Base-by-base conservation (phyloP, 176 grass and related monocot genomes). In the Zea mays region DNA sequence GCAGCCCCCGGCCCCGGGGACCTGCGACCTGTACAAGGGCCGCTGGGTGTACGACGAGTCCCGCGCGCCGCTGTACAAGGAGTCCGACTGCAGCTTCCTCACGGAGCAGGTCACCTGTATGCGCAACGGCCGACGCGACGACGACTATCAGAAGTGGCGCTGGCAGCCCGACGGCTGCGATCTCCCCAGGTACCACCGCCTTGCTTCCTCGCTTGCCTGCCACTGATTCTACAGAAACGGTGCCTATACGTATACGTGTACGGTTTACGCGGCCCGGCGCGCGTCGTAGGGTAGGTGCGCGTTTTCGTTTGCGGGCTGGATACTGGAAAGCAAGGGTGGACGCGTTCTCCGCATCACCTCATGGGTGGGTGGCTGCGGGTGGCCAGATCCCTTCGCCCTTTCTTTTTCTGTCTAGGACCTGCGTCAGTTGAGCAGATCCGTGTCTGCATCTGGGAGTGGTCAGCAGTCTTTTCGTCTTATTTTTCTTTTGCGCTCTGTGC, bases 71-170 rank as follows among this genome's bases (percentile, higher is more conserved):
- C 15, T 88, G 4, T 97, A 97, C 84, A 87, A 80, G 76, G 93
- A 93, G 69, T 50, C 48, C 35, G 80, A 65, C 13, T 97, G 93
- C 85, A 43, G 81, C 58, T 97, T 97, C 88, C 88, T 97, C 9
- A 97, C 93, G 10, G 93, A 97, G 83, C 93, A 97, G 84, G 93
- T 97, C 71, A 90, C 88, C 77, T 97, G 93, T 88, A 93, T 82
- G 88, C 87, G 93, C 73, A 97, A 97, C 88, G 93, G 93, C 85
- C 87, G 93, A 68, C 82, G 52, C 61, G 90, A 93, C 79, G 93
- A 93, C 79, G 55, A 64, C 50, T 97, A 87, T 79, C 93, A 97
- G 93, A 93, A 93, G 72, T 97, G 93, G 93, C 88, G 85, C 51
- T 97, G 93, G 93, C 93, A 97, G 61, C 93, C 93, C 34, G 78